Evolutionary conservation across 371 early-diverging fungal genomes (phyloP).

Genomic region (Rhizomucor miehei): DNA sequence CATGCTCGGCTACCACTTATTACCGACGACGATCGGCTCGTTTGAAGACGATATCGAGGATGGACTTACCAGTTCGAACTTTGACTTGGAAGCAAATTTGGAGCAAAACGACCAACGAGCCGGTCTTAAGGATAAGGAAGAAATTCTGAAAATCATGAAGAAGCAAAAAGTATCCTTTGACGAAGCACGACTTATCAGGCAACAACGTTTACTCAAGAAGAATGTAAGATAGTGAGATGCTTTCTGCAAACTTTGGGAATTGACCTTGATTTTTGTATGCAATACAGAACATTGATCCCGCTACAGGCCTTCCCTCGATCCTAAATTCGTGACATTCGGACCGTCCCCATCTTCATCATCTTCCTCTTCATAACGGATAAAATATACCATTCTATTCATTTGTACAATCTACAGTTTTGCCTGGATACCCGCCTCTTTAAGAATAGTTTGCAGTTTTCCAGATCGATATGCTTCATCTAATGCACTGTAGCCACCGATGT

Average conservation of each 20-base stretch:
- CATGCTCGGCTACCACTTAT: constrained; percentile 42
- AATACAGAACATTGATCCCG: constrained; percentile 73
- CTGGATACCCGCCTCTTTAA: constrained; percentile 36
- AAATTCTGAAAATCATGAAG: constrained; percentile 73
- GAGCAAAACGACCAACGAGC: constrained; percentile 65
- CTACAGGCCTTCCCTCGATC: constrained; percentile 78
- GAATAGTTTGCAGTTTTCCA: constrained; percentile 56
- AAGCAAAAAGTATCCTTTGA: constrained; percentile 72
- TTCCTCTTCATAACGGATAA: constrained; percentile 6
- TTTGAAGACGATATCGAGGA: constrained; percentile 66
- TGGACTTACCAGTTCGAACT: constrained; percentile 69
- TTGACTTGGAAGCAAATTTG: constrained; percentile 68
- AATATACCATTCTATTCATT: background rate
- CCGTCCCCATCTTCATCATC: constrained; percentile 14
- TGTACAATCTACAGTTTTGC: background rate
- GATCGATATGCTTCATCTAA: constrained; percentile 51
- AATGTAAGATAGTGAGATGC: too few species aligned
- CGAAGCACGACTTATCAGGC: constrained; percentile 77
- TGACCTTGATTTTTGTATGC: constrained; percentile 1
- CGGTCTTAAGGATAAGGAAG: constrained; percentile 74
- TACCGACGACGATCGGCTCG: constrained; percentile 44
- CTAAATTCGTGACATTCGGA: constrained; percentile 68
- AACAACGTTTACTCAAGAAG: constrained; percentile 64
- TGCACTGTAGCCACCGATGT: constrained; percentile 85
- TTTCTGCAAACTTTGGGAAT: too few species aligned